Base-by-base conservation (phyloP, 495 filamentous ascomycete genomes). In the Durotheca rogersii region DNA sequence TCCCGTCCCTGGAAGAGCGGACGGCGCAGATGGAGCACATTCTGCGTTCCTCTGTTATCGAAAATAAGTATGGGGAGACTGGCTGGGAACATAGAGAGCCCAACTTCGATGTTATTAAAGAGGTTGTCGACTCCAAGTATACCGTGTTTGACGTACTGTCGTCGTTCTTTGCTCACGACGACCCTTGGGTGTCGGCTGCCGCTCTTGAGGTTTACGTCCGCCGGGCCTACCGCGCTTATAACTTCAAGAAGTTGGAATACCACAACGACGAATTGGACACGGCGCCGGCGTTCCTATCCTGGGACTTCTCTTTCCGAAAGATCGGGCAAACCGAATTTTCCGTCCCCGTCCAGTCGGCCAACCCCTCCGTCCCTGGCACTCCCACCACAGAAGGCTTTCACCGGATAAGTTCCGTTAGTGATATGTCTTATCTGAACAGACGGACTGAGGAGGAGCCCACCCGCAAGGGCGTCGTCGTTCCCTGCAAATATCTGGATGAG, bases 1-100 rank as follows among this genome's bases (percentile, higher is more conserved):
- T 98, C 64, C 93, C 93, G 0, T 97, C 94, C 4, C 77, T 98
- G 16, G 93, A 97, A 67, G 93, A 98, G 78, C 81, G 93, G 55
- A 84, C 88, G 5, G 81, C 85, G 25, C 93, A 98, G 72, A 96
- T 98, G 93, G 94, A 97, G 73, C 92, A 96, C 70, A 98, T 98
- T 59, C 80, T 98, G 23, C 89, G 92, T 30, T 95, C 93, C 25
- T 91, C 94, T 1, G 93, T 98, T n/a, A 83, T 96, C 5, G 90
- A 97, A 69, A 95, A 91, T 30, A 83, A 88, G 58, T 98, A 98
- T 65, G 93, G 93, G 23, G 93, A 98, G 76, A 94, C 89, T 32
- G 90, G 92, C 33, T 96, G 89, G 90, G 91, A 95, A 40, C 93
- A 98, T 71, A 82, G 94, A 54, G 89, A 95, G 63, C 93, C 93